A percentile compares a stretch with the other conserved stretches of the same genome.
phyloP scores from a whole-genome alignment of 345 rosid species.

The Psidium friedrichsthalianum region DNA sequence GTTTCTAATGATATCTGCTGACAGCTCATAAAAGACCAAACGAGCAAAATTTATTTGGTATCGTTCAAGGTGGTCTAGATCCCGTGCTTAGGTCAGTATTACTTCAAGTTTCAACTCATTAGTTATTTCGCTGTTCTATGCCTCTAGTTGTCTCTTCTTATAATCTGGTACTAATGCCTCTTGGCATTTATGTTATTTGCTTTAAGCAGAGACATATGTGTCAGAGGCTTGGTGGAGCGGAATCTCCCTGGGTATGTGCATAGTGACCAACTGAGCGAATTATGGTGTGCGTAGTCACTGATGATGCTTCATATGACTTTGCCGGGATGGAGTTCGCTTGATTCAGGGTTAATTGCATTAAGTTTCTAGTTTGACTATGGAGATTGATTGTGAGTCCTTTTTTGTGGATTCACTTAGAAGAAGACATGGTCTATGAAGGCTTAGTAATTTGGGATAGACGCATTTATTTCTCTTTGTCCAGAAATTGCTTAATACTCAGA shows the following conservation, averaged over 20 bases:
- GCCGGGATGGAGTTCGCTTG: not conserved
- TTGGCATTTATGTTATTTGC: not conserved
- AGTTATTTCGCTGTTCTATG: not conserved
- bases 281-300: not conserved
- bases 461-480: not conserved
- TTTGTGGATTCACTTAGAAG: not conserved
- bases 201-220: conserved; percentile 54
- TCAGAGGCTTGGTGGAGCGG: conserved; percentile 58
- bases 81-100: conserved; percentile 47
- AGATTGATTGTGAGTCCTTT: not conserved
- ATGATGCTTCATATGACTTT: not conserved
- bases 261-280: not conserved
- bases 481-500: not conserved
- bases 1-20: not conserved
- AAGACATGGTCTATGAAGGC: not conserved
- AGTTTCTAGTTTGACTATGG: not conserved
- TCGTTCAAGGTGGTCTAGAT: conserved; percentile 78
- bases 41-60: conserved; percentile 76
- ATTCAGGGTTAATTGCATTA: not conserved
- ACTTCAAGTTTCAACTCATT: not conserved
- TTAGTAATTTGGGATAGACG: not conserved
- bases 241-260: conserved; percentile 65
- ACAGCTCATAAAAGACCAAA: conserved; percentile 65
- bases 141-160: not conserved
- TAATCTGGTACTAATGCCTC: not conserved